Conservation (phyloP, 108 stramenopile genomes). For the Nitzschia sp. region DNA sequence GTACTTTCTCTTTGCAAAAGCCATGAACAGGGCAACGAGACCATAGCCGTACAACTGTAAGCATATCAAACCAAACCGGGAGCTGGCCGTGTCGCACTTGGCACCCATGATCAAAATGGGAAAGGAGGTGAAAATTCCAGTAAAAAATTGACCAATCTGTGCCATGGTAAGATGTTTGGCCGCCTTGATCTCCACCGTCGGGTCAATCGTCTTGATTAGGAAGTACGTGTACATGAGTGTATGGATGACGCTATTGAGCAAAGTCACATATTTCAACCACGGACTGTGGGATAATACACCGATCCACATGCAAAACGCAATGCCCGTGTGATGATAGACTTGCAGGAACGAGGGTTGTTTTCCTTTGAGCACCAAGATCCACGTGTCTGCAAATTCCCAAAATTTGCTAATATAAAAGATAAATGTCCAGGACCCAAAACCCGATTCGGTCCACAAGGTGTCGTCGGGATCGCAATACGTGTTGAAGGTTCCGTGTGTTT, state of each 20-base stretch:
- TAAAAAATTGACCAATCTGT: conserved; percentile 60
- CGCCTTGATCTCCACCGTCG: conserved; percentile 38
- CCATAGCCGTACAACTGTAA: conserved; percentile 58
- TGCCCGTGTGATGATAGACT: conserved; percentile 55
- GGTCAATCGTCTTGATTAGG: conserved; percentile 50
- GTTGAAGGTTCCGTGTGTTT: conserved; percentile 28
- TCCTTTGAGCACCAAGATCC: conserved; percentile 51
- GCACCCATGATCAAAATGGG: conserved; percentile 37
- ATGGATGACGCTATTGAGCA: conserved; percentile 52
- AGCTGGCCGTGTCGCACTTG: conserved; percentile 29
- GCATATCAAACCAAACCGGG: conserved; percentile 29
- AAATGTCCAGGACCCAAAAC: conserved; percentile 53
- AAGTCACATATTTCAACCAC: conserved; percentile 42
- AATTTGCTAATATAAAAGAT: conserved; percentile 63
- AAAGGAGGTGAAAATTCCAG: conserved; percentile 41
- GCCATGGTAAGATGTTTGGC: conserved; percentile 53
- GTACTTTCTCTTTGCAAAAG: conserved; percentile 51
- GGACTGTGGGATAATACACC: conserved; percentile 41
- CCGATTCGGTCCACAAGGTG: conserved; percentile 32
- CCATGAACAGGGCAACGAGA: conserved; percentile 50
- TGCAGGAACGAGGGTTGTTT: conserved; percentile 39
- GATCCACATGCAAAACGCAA: conserved; percentile 49
- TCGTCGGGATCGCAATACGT: conserved; percentile 55
- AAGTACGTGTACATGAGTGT: conserved; percentile 64
- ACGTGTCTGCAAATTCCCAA: conserved; percentile 66